phyloP scores from a whole-genome alignment of 257 asterid genomes.

The Scutellaria barbata region DNA sequence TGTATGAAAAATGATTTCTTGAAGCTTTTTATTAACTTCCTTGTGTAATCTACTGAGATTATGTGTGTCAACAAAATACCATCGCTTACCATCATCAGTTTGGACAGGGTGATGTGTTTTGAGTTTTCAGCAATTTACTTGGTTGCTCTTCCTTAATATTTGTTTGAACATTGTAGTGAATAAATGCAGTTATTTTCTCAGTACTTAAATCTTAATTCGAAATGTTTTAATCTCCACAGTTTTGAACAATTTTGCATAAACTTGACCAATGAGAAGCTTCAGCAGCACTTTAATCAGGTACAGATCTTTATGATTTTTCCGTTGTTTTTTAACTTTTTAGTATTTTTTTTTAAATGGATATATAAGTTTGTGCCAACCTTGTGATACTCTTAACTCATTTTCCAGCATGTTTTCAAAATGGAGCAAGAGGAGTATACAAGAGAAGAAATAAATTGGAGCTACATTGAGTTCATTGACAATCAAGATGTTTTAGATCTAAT shows the following conservation, averaged over 20 bases:
- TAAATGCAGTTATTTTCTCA: conserved; percentile 20
- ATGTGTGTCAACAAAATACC: not conserved
- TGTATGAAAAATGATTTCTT: not conserved
- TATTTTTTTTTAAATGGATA: not conserved
- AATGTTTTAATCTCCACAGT: conserved; percentile 53
- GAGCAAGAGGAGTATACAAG: conserved; percentile 99
- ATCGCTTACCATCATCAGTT: conserved; percentile 8
- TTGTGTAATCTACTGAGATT: not conserved
- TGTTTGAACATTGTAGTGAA: conserved; percentile 16
- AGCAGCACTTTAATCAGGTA: conserved; percentile 99
- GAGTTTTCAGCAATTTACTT: conserved; percentile 1
- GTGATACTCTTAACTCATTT: conserved; percentile 34
- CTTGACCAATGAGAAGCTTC: conserved; percentile 98
- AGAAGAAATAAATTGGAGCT: conserved; percentile 99
- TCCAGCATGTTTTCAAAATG: conserved; percentile 98
- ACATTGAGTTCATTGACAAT: conserved; percentile 97
- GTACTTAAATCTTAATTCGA: conserved; percentile 21
- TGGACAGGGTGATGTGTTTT: conserved; percentile 26
- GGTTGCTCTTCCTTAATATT: conserved; percentile 21
- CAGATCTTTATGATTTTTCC: conserved; percentile 16
- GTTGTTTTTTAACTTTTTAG: conserved; percentile 2
- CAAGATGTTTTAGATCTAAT: conserved; percentile 92
- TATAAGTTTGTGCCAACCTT: conserved; percentile 32
- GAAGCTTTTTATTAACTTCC: not conserved
- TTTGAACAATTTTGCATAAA: conserved; percentile 97